Percentiles rank a stretch among this genome's conserved stretches.
Conservation (phyloP, 306 rosid genomes). For the Rosa lucieae region DNA sequence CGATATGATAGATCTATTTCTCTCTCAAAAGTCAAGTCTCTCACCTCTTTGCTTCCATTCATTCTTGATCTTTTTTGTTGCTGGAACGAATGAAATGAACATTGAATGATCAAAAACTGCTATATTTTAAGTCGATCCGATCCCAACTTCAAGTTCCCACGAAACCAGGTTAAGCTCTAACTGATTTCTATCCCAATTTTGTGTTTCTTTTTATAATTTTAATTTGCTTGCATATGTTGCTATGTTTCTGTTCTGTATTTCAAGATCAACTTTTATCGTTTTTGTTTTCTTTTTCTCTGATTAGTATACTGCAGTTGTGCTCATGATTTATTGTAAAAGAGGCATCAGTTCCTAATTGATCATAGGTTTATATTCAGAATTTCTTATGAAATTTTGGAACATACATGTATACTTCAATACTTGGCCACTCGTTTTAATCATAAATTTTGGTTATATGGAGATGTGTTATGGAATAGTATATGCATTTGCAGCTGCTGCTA, state of each 20-base stretch:
- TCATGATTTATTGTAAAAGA: neutral
- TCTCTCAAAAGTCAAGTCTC: neutral
- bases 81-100: neutral
- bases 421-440: neutral
- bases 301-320: neutral
- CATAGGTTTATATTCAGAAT: neutral
- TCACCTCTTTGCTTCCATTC: neutral
- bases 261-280: neutral
- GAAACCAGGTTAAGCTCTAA: neutral
- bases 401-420: no score
- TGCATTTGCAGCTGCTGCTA: neutral
- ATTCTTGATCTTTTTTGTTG: neutral
- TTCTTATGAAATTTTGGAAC: neutral
- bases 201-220: no score
- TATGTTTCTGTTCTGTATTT: neutral
- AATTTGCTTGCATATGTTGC: neutral
- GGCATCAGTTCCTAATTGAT: neutral
- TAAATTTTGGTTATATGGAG: neutral
- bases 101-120: neutral
- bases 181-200: neutral
- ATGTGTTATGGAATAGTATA: no score
- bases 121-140: neutral
- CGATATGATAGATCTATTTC: neutral
- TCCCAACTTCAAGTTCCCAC: neutral
- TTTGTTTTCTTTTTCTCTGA: neutral